phyloP scores from a whole-genome alignment of 192 early-diverging fungal species.

The Backusella parvicylindrica region DNA sequence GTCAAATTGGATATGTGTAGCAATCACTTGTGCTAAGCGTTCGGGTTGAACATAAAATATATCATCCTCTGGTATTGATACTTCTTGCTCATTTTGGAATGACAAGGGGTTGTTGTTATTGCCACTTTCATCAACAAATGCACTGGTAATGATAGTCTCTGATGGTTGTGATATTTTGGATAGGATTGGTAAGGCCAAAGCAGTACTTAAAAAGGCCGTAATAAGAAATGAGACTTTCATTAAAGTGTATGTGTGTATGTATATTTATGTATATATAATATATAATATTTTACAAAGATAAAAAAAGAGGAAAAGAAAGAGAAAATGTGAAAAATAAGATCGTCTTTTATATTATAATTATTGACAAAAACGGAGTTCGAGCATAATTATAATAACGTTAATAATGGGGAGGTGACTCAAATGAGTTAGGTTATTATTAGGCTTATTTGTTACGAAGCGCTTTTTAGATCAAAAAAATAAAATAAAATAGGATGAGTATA shows the following conservation, averaged over 20 bases:
- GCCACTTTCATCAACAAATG: not conserved
- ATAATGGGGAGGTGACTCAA: not conserved
- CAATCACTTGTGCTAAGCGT: constrained; percentile 11
- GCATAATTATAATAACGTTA: not conserved
- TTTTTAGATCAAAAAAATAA: not conserved
- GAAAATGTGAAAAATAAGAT: not conserved
- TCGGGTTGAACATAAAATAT: constrained; percentile 10
- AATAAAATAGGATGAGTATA: not conserved
- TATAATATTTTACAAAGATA: not conserved
- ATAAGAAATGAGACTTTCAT: not conserved
- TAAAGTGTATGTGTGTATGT: not conserved
- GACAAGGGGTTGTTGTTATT: not conserved
- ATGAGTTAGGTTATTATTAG: not conserved
- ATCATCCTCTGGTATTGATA: not conserved
- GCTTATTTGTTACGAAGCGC: not conserved
- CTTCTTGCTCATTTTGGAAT: not conserved
- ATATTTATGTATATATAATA: too few relatives aligned
- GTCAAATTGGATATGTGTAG: constrained; percentile 27
- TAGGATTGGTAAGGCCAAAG: not conserved
- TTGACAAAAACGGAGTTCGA: not conserved
- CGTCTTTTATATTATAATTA: not conserved
- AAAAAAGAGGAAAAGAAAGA: not conserved
- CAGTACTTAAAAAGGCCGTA: not conserved
- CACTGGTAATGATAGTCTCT: not conserved
- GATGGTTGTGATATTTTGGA: not conserved